These are phyloP conservation scores for Trametes maxima DNA, from an alignment of 768 basidiomycete genomes.

Conservation along the genomic window DNA sequence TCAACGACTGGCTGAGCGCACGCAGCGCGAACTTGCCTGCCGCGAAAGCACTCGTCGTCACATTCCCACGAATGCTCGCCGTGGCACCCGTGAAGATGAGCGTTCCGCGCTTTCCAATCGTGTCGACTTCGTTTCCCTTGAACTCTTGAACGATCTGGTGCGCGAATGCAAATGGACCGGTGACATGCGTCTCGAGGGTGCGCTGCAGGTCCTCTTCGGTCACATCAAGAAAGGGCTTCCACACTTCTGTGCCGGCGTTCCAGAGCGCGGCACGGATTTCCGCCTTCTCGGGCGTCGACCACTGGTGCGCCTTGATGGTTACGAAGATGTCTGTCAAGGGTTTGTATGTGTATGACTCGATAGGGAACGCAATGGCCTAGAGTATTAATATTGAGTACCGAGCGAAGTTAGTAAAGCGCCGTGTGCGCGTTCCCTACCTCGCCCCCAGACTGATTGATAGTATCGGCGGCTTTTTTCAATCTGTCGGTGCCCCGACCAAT, in stretches of 20 bases:
- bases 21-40: slow-evolving; percentile 45
- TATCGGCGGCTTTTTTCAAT: slow-evolving; percentile 37
- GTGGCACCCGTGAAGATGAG: slow-evolving; percentile 50
- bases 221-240: slow-evolving; percentile 43
- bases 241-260: slow-evolving; percentile 40
- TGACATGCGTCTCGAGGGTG: slow-evolving; percentile 37
- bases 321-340: slow-evolving; percentile 37
- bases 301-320: slow-evolving; percentile 35
- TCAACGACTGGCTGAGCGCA: slow-evolving; percentile 46
- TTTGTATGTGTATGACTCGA: slow-evolving; percentile 37
- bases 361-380: slow-evolving; percentile 43
- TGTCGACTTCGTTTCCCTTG: slow-evolving; percentile 35
- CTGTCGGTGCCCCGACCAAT: slow-evolving; percentile 39
- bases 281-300: slow-evolving; percentile 27
- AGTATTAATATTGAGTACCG: neutral
- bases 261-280: slow-evolving; percentile 44
- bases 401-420: neutral
- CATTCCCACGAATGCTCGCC: slow-evolving; percentile 43
- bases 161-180: slow-evolving; percentile 44
- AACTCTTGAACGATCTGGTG: slow-evolving; percentile 38
- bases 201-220: slow-evolving; percentile 39
- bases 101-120: slow-evolving; percentile 41
- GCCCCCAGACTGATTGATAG: slow-evolving; percentile 39
- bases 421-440: slow-evolving; percentile 28
- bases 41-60: slow-evolving; percentile 41